phyloP scores from a whole-genome alignment of 164 flowering plant species.

The Nymphaea colorata region DNA sequence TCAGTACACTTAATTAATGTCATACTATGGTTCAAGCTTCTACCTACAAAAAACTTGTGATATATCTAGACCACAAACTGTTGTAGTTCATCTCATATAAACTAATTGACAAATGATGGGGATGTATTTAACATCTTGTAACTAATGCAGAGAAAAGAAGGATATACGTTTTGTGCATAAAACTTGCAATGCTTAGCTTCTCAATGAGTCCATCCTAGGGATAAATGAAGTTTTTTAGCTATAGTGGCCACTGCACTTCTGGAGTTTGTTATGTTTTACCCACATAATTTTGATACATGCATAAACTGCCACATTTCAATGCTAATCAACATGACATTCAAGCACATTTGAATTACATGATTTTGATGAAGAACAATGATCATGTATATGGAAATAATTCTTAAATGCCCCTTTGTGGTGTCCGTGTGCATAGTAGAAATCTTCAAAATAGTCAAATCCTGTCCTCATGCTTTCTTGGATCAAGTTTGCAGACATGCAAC shows the following conservation, averaged over 20 bases:
- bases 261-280: constrained; percentile 75
- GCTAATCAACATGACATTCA: constrained; percentile 83
- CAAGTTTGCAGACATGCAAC: constrained; percentile 38
- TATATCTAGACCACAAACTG: too few species aligned
- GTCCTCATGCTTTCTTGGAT: constrained; percentile 97
- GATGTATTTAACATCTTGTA: background rate
- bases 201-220: constrained; percentile 79
- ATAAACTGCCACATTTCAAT: constrained; percentile 96
- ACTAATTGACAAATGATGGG: background rate
- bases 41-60: too few species aligned
- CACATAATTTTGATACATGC: constrained; percentile 88
- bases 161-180: constrained; percentile 92
- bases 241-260: constrained; percentile 53
- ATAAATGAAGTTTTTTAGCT: constrained; percentile 62
- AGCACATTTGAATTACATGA: constrained; percentile 85
- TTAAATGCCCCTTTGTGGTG: constrained; percentile 82
- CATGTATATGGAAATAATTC: constrained; percentile 84
- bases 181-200: constrained; percentile 81
- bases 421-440: constrained; percentile 83
- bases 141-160: background rate
- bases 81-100: too few species aligned
- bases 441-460: constrained; percentile 98
- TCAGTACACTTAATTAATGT: too few species aligned
- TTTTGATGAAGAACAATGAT: constrained; percentile 94
- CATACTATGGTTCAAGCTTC: too few species aligned